Evolutionary conservation across 2,329 filamentous ascomycete genomes (phyloP).

Genomic region (Verticillium nonalfalfae): DNA sequence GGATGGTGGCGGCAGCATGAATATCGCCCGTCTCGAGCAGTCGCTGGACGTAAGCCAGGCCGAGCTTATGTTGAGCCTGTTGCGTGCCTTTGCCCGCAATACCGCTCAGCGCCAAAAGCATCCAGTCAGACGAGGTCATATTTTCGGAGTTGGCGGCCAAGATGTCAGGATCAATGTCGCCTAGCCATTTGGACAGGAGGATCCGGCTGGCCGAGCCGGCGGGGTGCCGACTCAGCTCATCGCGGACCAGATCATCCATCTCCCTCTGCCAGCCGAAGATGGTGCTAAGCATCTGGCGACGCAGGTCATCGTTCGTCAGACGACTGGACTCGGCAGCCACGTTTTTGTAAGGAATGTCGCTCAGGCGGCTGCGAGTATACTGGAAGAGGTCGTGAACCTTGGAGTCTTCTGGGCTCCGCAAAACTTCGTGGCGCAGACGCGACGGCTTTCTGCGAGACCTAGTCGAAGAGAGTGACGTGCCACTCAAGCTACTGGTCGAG

Average conservation of each 20-base stretch:
- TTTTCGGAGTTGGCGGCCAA: conserved; percentile 75
- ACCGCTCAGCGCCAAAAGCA: conserved; percentile 84
- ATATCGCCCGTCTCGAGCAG: conserved; percentile 85
- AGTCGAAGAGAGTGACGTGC: conserved; percentile 42
- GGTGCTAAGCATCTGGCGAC: conserved; percentile 83
- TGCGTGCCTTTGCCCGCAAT: conserved; percentile 58
- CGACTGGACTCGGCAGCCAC: conserved; percentile 49
- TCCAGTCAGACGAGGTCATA: conserved; percentile 95
- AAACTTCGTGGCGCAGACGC: conserved; percentile 71
- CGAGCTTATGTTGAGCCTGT: conserved; percentile 80
- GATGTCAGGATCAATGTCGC: conserved; percentile 74
- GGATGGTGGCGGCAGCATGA: conserved; percentile 85
- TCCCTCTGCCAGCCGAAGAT: conserved; percentile 95
- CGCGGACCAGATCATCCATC: conserved; percentile 71
- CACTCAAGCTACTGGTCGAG: conserved; percentile 47
- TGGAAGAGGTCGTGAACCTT: conserved; percentile 76
- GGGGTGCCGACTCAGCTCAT: conserved; percentile 74
- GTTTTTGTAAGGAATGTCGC: conserved; percentile 75
- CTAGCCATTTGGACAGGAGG: conserved; percentile 86
- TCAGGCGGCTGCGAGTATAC: conserved; percentile 72
- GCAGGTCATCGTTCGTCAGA: conserved; percentile 71
- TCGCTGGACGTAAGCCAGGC: conserved; percentile 83
- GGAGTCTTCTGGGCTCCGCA: conserved; percentile 55
- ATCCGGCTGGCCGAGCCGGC: conserved; percentile 71
- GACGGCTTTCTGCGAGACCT: conserved; percentile 47